phyloP scores from a whole-genome alignment of 768 basidiomycete species.

The Lactarius akahatsu region DNA sequence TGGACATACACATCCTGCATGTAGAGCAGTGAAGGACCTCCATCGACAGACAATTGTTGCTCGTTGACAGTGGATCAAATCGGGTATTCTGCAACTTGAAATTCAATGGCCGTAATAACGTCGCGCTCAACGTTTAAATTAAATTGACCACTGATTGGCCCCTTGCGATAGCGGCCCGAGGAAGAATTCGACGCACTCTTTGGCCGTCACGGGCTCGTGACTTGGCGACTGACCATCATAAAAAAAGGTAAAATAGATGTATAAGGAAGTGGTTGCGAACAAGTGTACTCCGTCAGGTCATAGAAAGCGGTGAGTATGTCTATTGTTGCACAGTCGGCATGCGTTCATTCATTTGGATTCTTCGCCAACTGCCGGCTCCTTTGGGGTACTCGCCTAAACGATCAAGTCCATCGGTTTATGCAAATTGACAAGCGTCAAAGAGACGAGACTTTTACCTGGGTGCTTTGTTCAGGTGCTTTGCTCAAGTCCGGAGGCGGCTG shows the following conservation, averaged over 20 bases:
- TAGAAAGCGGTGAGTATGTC: conserved; percentile 2
- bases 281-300: background rate
- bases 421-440: background rate
- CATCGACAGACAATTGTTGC: background rate
- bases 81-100: too few species aligned
- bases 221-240: background rate
- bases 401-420: background rate
- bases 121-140: too few species aligned
- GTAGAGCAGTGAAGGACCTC: too few species aligned
- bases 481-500: conserved; percentile 27
- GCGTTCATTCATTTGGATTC: conserved; percentile 7
- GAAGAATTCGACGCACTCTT: too few species aligned
- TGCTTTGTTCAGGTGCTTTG: conserved; percentile 28
- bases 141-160: too few species aligned
- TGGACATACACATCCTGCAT: background rate
- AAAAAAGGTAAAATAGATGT: background rate
- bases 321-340: conserved; percentile 15
- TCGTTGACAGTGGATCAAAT: background rate
- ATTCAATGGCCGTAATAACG: too few species aligned
- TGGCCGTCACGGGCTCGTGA: background rate
- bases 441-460: conserved; percentile 13
- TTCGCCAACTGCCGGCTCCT: conserved; percentile 4
- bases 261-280: conserved; percentile 1
- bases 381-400: conserved; percentile 10
- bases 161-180: too few species aligned